A percentile compares a stretch with the other conserved stretches of the same genome.
These are phyloP conservation scores for Rhizopus arrhizus DNA, from an alignment of 371 early-diverging fungal genomes.

Conservation along the genomic window DNA sequence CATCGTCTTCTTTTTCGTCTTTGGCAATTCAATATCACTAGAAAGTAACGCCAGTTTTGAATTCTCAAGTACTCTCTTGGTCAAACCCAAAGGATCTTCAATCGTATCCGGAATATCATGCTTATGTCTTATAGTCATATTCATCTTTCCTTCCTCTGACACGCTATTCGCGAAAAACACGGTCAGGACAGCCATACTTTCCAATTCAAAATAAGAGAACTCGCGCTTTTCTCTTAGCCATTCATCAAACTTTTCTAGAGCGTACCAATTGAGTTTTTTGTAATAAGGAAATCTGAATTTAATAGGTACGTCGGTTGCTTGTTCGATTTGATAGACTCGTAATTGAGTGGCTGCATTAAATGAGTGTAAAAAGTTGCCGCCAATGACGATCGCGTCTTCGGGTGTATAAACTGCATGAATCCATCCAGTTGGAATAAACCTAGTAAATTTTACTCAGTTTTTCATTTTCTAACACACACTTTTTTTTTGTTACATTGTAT, in stretches of 20 bases:
- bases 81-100: conserved; percentile 13
- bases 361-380: conserved; percentile 89
- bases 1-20: neutral
- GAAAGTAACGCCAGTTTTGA: conserved; percentile 1
- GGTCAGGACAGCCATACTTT: conserved; percentile 22
- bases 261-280: conserved; percentile 81
- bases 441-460: conserved; percentile 12
- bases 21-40: neutral
- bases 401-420: conserved; percentile 93
- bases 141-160: neutral
- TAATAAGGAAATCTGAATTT: conserved; percentile 89
- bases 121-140: neutral
- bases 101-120: conserved; percentile 16
- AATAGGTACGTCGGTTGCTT: conserved; percentile 73
- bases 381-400: conserved; percentile 84
- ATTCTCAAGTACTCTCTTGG: conserved; percentile 12
- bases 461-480: neutral
- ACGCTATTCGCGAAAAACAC: conserved; percentile 7
- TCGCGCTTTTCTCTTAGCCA: conserved; percentile 9
- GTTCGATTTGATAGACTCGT: conserved; percentile 70
- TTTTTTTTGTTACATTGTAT: conserved; percentile 66
- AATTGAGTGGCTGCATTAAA: conserved; percentile 74
- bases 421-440: conserved; percentile 94
- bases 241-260: conserved; percentile 40
- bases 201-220: conserved; percentile 24